Base-by-base conservation (phyloP, 192 early-diverging fungal genomes). In the Backusella mclennaniae region DNA sequence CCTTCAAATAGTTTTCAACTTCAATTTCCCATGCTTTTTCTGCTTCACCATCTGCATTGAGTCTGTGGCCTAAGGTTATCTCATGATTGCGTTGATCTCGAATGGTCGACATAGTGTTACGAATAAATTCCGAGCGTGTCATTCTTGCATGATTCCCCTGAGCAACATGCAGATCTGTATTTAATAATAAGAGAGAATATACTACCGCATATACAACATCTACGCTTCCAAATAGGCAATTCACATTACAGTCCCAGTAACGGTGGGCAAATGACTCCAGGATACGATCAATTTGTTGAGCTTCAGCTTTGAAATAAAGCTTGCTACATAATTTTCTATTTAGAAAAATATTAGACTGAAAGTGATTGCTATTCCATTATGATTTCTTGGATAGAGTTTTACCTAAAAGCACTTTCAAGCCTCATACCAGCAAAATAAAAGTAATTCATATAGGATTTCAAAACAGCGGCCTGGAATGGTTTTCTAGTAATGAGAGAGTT, bases 111-210 rank as follows among this genome's bases (percentile, higher is more conserved):
- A 93, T 90, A 0, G 93, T 94, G 66, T 94, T 94, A 66, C 87
- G 83, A 31, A 93, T 83, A 78, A 93, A 95, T 42, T 88, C 88
- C 42, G 88, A 90, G 39, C 87, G 85, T 12, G 92, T 90, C 93
- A 97, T 96, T 66, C 90, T 90, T 52, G 89, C 87, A 46, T 82
- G 76, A 59, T 78, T 90, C n/a, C 85, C 87, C 67, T 94, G 90
- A 15, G 94, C 95, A 69, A 95, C 89, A 76, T 97, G 94, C 41
- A 97, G 80, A 79, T 99, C 97, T 6, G 97, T 99, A 82, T 97
- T 97, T 9, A 99, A 87, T 68, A 99, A 75, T 79, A 99, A 83
- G 2, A 96, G 73, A 11, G 95, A 96, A 82, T 95, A 96, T 0
- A 93, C 85, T 56, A 96, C 88, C 11, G 93, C 94, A 73, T 99